phyloP scores from a whole-genome alignment of 1,284 basidiomycete genomes.

The Leccinum ambiguum region DNA sequence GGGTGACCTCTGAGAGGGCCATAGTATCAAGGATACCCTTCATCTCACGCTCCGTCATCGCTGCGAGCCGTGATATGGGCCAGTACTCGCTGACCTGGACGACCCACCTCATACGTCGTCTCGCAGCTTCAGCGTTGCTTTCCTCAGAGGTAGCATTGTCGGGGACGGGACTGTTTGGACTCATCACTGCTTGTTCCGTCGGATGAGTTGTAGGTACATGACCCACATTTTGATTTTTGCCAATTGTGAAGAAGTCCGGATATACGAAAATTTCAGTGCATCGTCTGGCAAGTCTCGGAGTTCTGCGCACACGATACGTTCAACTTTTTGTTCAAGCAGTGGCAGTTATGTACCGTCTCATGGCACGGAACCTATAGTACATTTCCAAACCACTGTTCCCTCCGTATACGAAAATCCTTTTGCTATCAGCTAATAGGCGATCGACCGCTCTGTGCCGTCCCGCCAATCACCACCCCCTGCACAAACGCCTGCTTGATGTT shows the following conservation, averaged over 20 bases:
- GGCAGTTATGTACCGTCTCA: too few species aligned
- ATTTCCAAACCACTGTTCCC: background rate
- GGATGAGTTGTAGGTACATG: too few species aligned
- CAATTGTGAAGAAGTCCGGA: too few species aligned
- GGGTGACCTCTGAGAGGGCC: conserved; percentile 28
- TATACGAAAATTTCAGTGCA: too few species aligned
- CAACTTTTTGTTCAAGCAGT: too few species aligned
- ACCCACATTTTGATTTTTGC: too few species aligned
- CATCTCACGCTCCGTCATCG: conserved; percentile 72
- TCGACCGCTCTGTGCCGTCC: conserved; percentile 28
- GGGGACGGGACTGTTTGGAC: conserved; percentile 82
- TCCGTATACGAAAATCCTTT: background rate
- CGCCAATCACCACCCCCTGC: conserved; percentile 77
- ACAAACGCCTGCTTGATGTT: conserved; percentile 89
- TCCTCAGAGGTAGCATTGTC: conserved; percentile 36
- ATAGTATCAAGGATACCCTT: conserved; percentile 50
- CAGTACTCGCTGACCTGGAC: conserved; percentile 94
- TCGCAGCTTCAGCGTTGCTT: conserved; percentile 49
- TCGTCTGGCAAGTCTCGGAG: too few species aligned
- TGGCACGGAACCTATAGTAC: background rate
- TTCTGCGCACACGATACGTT: too few species aligned
- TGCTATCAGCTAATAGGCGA: background rate
- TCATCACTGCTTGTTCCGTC: conserved; percentile 35
- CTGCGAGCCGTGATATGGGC: conserved; percentile 78
- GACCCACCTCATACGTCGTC: conserved; percentile 83